These are phyloP conservation scores for Cichorium intybus DNA, from an alignment of 140 eudicot genomes.

Conservation along the genomic window DNA sequence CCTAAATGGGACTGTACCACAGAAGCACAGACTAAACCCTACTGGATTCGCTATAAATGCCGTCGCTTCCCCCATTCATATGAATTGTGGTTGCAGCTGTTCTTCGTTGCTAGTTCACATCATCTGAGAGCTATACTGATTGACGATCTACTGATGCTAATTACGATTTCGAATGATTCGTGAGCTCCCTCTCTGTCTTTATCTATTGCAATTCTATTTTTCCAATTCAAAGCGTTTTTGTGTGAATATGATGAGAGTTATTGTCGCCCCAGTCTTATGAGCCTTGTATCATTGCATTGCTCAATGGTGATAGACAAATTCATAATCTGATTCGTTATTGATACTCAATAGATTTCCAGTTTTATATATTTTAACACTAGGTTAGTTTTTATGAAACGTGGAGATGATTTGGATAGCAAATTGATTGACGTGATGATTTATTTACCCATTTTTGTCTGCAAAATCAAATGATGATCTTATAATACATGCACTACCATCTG, in stretches of 20 bases:
- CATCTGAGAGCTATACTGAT: neutral
- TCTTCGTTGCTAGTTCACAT: neutral
- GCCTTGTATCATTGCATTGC: slow-evolving; percentile 14
- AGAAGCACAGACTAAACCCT: neutral
- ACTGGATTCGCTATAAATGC: neutral
- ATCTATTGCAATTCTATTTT: neutral
- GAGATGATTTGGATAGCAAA: neutral
- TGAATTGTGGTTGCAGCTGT: neutral
- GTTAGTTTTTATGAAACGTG: neutral
- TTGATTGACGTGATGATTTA: slow-evolving; percentile 34
- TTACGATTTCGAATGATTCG: neutral
- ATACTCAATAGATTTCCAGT: neutral
- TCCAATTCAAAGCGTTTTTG: neutral
- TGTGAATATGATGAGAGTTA: slow-evolving; percentile 34
- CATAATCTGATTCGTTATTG: slow-evolving; percentile 23
- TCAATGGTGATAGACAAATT: slow-evolving; percentile 38
- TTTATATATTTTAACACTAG: neutral
- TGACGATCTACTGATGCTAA: too few relatives aligned
- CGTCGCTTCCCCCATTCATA: neutral
- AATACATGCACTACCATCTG: slow-evolving; percentile 51
- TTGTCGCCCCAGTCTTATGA: slow-evolving; percentile 56
- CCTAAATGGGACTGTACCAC: neutral
- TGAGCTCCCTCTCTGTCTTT: neutral
- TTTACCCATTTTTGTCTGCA: slow-evolving; percentile 37
- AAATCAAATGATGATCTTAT: slow-evolving; percentile 32